These are phyloP conservation scores for Boletus tylopilopsis DNA, from an alignment of 768 basidiomycete genomes.

Conservation along the genomic window DNA sequence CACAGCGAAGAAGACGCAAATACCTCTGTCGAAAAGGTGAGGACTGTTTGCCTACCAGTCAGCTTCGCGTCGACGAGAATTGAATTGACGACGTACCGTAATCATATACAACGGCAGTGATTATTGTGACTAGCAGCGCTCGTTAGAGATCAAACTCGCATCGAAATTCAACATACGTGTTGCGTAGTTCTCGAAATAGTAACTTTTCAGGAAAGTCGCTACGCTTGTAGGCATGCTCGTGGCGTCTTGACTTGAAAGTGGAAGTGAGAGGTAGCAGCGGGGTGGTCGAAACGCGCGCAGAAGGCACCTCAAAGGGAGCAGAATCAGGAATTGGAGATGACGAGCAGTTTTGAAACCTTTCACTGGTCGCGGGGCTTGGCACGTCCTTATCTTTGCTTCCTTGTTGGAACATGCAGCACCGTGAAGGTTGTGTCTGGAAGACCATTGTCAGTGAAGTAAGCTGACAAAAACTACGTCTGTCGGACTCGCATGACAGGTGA, in stretches of 20 bases:
- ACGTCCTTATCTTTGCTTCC: no score
- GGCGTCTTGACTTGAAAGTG: not conserved
- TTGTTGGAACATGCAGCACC: no score
- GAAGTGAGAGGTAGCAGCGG: not conserved
- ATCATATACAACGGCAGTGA: not conserved
- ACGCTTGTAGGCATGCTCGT: conserved; percentile 1
- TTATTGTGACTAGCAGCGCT: not conserved
- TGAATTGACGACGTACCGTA: not conserved
- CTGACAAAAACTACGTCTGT: no score
- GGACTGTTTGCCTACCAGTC: not conserved
- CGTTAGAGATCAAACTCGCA: not conserved
- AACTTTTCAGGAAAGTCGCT: not conserved
- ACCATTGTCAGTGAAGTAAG: no score
- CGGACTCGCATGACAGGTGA: no score
- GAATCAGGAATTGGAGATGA: no score
- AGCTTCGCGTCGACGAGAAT: not conserved
- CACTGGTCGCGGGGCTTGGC: no score
- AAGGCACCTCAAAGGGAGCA: no score
- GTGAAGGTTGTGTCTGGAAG: no score
- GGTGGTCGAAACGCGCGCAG: not conserved
- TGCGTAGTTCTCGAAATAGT: not conserved
- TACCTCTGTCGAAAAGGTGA: conserved; percentile 10
- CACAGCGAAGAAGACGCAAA: not conserved
- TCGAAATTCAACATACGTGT: not conserved
- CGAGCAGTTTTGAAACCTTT: no score